Conservation (phyloP, 139 green algal species). For the Micractinium sp. region DNA sequence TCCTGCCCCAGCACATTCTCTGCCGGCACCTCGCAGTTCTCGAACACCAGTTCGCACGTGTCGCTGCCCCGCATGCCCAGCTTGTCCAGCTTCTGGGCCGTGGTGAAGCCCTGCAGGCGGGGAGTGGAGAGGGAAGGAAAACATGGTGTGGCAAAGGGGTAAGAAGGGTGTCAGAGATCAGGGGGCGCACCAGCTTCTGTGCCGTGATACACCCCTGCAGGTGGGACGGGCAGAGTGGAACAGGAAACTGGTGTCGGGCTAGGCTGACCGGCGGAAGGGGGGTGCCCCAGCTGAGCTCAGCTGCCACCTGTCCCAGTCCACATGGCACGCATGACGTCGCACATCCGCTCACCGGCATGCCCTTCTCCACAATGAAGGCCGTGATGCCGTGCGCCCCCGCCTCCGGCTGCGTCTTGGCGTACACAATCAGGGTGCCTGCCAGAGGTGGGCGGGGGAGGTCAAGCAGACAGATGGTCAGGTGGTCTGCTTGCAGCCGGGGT, state of each 20-base stretch:
- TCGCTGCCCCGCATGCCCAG: conserved; percentile 94
- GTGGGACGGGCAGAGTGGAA: too few species aligned
- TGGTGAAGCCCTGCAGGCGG: conserved; percentile 72
- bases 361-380: conserved; percentile 93
- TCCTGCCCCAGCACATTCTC: conserved; percentile 90
- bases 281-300: too few species aligned
- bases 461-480: not conserved
- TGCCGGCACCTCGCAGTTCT: conserved; percentile 86
- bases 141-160: not conserved
- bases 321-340: too few species aligned
- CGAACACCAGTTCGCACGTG: conserved; percentile 96
- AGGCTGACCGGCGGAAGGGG: too few species aligned
- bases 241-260: too few species aligned
- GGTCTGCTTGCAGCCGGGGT: too few species aligned
- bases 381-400: conserved; percentile 87
- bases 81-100: conserved; percentile 97
- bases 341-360: conserved; percentile 67
- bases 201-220: too few species aligned
- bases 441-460: not conserved
- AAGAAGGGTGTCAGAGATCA: too few species aligned
- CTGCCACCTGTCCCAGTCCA: too few species aligned
- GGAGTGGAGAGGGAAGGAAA: not conserved
- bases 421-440: conserved; percentile 84
- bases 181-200: too few species aligned
- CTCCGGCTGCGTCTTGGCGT: conserved; percentile 87